These are phyloP conservation scores for Vigna radiata DNA, from an alignment of 306 rosid species.

Conservation along the genomic window DNA sequence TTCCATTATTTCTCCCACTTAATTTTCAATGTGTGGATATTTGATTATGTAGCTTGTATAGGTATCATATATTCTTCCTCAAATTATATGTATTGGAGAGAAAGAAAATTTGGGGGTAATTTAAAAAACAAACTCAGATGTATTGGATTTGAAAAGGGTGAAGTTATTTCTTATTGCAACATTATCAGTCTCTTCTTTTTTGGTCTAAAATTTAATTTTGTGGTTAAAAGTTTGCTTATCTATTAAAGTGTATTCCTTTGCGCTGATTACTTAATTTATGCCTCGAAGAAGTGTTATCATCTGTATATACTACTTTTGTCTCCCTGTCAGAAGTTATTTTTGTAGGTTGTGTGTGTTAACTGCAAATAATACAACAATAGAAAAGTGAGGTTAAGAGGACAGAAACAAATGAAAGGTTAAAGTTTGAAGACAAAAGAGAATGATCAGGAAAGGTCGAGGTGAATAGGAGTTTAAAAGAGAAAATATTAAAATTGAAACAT, in stretches of 20 bases:
- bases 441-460: no score
- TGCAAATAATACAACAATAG: no score
- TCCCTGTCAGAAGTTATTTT: no score
- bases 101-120: not conserved
- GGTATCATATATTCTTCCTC: conserved; percentile 8
- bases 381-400: no score
- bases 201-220: not conserved
- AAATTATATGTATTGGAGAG: not conserved
- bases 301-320: no score
- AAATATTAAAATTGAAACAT: no score
- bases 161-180: not conserved
- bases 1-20: not conserved
- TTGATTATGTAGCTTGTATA: not conserved
- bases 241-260: not conserved
- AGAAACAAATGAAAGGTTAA: no score
- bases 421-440: no score
- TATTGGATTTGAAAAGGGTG: not conserved
- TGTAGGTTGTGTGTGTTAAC: no score
- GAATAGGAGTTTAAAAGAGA: no score
- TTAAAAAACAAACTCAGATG: conserved; percentile 22
- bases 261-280: not conserved
- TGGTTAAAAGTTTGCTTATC: not conserved
- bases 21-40: conserved; percentile 1
- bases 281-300: no score
- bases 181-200: not conserved